Evolutionary conservation across 2,329 filamentous ascomycete species (phyloP), one percentile per base, ranked within the genome.

Genomic region (Microcera coccophila): DNA sequence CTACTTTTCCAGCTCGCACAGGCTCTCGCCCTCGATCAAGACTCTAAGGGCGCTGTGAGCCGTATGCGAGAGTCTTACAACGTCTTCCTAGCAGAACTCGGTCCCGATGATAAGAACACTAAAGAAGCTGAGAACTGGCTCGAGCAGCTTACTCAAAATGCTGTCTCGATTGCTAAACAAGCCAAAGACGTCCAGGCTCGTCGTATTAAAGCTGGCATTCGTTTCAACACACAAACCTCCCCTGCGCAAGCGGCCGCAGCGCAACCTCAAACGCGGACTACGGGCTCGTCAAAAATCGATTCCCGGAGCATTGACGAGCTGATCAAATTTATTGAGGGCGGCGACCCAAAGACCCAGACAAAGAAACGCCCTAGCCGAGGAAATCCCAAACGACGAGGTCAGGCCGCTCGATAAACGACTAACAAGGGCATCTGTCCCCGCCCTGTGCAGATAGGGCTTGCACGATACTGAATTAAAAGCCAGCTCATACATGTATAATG

Each of bases 71-170:
- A 96, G 66, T 93, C 90, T 35, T 96, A 90, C 74, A 95, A 86
- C 69, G 94, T 96, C 63, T 98, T 98, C 82, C 81, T 90, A 50
- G 73, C 75, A 44, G 82, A 93, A 60, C 83, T 98, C 4, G 93
- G 93, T 20, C 74, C 90, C 2, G 84, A 95, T 29, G 90, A 97
- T 67, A 89, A 90, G 67, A 97, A 98, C 73, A 98, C 93, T 50
- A 96, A 95, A 73, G 93, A 98, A 66, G 91, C 93, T 3, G 90
- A 95, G 72, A 87, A 81, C 61, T 98, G 93, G 93, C 80, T 97
- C 18, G 89, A 95, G 68, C 90, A 95, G 67, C 79, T 98, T 45
- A 97, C 91, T 1, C 87, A 94, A 67, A 96, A 94, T 59, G 93
- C 93, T 34, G 93, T 98, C 31, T 86, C 82, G 24, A 90, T 97